Conservation (phyloP, 164 flowering plant species). For the Euptelea pleiosperma region DNA sequence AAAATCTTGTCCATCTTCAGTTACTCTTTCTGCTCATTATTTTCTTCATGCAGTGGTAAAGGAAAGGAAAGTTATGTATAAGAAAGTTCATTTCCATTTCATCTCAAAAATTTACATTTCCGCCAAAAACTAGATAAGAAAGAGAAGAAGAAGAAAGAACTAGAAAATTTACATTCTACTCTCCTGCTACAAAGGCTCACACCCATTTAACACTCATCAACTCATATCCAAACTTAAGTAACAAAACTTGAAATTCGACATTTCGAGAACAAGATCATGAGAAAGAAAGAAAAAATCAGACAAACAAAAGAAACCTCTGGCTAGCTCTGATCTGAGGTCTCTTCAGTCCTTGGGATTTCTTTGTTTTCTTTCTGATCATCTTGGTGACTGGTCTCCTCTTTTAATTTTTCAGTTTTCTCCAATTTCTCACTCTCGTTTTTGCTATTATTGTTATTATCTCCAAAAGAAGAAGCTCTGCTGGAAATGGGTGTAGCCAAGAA, state of each 20-base stretch:
- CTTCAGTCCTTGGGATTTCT: conserved; percentile 1
- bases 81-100: conserved; percentile 8
- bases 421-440: conserved; percentile 16
- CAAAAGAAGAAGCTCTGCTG: conserved; percentile 41
- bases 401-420: conserved; percentile 7
- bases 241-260: conserved; percentile 8
- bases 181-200: no score
- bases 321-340: conserved; percentile 14
- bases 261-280: no score
- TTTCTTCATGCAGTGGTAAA: no score
- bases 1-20: no score
- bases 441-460: conserved; percentile 19
- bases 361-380: conserved; percentile 3
- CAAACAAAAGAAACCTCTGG: no score
- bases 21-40: no score
- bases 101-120: conserved; percentile 34
- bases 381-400: conserved; percentile 11
- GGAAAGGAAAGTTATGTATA: background rate
- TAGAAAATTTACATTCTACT: no score
- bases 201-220: no score
- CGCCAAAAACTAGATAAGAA: no score
- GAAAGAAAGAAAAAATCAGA: no score
- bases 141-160: background rate
- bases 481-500: conserved; percentile 61
- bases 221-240: no score